Evolutionary conservation across 495 filamentous ascomycete genomes (phyloP).

Genomic region (Neurospora cerealis): DNA sequence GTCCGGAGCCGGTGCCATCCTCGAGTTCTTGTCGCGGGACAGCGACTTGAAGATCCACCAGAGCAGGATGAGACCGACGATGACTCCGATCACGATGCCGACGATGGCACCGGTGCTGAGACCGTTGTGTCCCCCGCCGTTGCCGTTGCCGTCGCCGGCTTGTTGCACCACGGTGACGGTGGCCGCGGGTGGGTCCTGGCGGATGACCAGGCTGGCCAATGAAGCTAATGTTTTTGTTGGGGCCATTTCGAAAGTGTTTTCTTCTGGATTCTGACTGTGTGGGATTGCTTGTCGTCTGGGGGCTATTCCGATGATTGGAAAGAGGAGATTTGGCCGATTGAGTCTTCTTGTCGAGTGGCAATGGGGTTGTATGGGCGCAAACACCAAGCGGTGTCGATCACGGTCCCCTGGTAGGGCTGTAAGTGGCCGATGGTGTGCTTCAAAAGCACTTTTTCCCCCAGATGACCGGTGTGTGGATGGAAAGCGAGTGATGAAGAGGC

Average conservation of each 20-base stretch:
- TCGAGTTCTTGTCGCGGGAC: constrained; percentile 1
- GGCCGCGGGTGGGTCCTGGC: constrained; percentile 6
- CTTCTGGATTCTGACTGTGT: background rate
- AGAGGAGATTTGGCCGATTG: background rate
- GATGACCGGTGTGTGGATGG: background rate
- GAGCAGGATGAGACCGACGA: constrained; percentile 17
- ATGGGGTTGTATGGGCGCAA: background rate
- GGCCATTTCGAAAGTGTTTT: constrained; percentile 4
- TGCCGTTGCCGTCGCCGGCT: background rate
- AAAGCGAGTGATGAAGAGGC: background rate
- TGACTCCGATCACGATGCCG: constrained; percentile 21
- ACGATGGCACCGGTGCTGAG: constrained; percentile 17
- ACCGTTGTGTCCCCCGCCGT: background rate
- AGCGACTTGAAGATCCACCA: constrained; percentile 12
- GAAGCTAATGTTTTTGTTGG: constrained; percentile 15
- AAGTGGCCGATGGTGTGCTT: background rate
- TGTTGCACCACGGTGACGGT: constrained; percentile 8
- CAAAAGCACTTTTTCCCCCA: background rate
- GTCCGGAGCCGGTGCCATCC: constrained; percentile 3
- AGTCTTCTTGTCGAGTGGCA: background rate
- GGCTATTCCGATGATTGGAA: background rate
- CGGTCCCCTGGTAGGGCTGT: background rate
- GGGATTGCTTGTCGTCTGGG: background rate
- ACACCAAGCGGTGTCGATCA: background rate
- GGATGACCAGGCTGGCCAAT: constrained; percentile 1